These are phyloP conservation scores for Nitzschia inconspicua DNA, from an alignment of 108 stramenopile genomes.

Conservation along the genomic window DNA sequence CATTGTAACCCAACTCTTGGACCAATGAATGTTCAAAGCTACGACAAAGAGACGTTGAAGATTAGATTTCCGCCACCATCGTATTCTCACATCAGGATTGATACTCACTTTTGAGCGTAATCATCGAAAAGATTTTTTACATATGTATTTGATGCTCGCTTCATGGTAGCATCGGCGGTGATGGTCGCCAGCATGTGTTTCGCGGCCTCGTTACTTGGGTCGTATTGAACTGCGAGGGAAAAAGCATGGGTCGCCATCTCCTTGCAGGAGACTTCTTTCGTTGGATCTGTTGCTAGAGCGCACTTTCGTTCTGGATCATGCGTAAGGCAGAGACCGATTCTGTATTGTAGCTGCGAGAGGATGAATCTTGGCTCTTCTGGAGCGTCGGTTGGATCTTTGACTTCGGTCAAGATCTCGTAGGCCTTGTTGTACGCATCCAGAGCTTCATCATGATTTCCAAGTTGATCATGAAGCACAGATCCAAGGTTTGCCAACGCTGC, in stretches of 20 bases:
- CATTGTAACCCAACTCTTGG: constrained; percentile 63
- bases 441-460: constrained; percentile 48
- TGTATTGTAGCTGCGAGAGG: constrained; percentile 64
- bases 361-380: constrained; percentile 52
- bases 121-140: constrained; percentile 64
- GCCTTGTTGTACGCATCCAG: constrained; percentile 68
- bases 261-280: constrained; percentile 37
- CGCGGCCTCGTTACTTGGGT: constrained; percentile 51
- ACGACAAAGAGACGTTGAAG: background rate
- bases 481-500: constrained; percentile 58
- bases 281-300: constrained; percentile 37
- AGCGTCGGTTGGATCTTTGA: constrained; percentile 51
- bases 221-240: constrained; percentile 45
- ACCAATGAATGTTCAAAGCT: constrained; percentile 78
- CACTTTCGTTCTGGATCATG: constrained; percentile 42
- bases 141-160: constrained; percentile 57
- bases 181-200: constrained; percentile 70
- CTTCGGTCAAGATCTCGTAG: constrained; percentile 49
- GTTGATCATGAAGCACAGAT: constrained; percentile 50
- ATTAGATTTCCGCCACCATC: background rate
- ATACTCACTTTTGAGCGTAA: constrained; percentile 60
- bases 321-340: constrained; percentile 60
- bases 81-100: background rate
- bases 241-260: constrained; percentile 66
- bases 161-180: constrained; percentile 82